These are phyloP conservation scores for Populus deltoides DNA, from an alignment of 345 rosid species.

Conservation along the genomic window DNA sequence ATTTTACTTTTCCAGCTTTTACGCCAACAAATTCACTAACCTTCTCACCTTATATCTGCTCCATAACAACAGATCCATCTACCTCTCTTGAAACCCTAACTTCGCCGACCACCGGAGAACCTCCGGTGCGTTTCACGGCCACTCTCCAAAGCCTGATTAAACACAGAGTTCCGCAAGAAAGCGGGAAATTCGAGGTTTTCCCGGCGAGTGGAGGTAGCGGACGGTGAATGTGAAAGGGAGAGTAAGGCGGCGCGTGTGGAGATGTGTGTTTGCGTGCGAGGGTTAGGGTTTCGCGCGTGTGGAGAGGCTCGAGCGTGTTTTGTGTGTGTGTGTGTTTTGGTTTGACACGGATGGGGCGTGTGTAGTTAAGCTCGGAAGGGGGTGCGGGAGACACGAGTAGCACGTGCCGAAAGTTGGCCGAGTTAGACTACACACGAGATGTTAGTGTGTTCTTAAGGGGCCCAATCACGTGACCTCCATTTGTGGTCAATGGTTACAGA, in stretches of 20 bases:
- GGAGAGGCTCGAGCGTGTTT: slow-evolving; percentile 54
- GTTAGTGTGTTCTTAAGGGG: neutral
- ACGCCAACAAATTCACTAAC: neutral
- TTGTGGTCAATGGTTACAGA: neutral
- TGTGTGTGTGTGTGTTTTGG: slow-evolving; percentile 41
- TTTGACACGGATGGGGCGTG: slow-evolving; percentile 91
- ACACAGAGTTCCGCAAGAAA: neutral
- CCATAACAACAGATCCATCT: slow-evolving; percentile 17
- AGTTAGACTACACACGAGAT: slow-evolving; percentile 25
- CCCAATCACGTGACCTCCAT: slow-evolving; percentile 28
- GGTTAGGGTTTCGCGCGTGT: slow-evolving; percentile 64
- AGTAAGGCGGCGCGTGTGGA: slow-evolving; percentile 42
- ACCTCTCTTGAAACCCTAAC: slow-evolving; percentile 9
- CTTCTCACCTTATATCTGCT: slow-evolving; percentile 4
- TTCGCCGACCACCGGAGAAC: slow-evolving; percentile 19
- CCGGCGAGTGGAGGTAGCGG: slow-evolving; percentile 39
- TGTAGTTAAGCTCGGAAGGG: slow-evolving; percentile 21
- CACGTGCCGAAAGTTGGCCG: slow-evolving; percentile 26
- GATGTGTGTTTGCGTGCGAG: slow-evolving; percentile 45
- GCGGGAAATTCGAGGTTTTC: slow-evolving; percentile 26
- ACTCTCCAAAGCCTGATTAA: slow-evolving; percentile 6
- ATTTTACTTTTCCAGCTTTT: slow-evolving; percentile 13
- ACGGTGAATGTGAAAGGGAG: slow-evolving; percentile 23
- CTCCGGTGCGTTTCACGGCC: slow-evolving; percentile 19
- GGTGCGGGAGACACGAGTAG: slow-evolving; percentile 43